Conservation (phyloP, 257 asterid species). For the Handroanthus guayacan region DNA sequence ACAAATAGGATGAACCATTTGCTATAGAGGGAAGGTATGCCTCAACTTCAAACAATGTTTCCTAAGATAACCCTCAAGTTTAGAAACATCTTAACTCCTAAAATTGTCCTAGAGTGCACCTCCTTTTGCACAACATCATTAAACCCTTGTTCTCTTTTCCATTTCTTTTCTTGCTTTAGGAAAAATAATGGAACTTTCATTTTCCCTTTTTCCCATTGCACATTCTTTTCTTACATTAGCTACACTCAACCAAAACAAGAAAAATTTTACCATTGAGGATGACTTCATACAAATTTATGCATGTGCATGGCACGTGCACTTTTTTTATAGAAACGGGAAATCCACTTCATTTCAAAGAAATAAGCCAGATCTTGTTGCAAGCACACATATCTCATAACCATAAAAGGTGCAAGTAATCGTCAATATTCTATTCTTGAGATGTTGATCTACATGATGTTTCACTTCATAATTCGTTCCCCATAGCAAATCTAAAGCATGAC, state of each 20-base stretch:
- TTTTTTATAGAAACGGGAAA: too few species aligned
- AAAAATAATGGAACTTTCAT: neutral
- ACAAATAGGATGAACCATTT: constrained; percentile 32
- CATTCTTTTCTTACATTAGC: too few species aligned
- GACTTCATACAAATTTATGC: too few species aligned
- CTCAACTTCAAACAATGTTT: constrained; percentile 54
- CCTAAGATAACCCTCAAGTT: constrained; percentile 51
- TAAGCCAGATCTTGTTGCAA: neutral
- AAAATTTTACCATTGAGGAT: too few species aligned
- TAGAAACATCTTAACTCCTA: constrained; percentile 57
- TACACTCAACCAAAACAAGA: too few species aligned
- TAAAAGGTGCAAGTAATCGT: neutral
- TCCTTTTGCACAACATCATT: constrained; percentile 12
- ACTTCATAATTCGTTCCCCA: neutral
- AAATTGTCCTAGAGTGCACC: constrained; percentile 65
- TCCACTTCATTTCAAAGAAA: neutral
- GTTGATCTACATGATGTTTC: neutral
- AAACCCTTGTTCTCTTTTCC: constrained; percentile 9
- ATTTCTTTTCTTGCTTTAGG: neutral
- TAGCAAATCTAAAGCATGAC: neutral
- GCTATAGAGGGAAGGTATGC: constrained; percentile 46
- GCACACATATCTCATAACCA: neutral
- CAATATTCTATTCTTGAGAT: too few species aligned
- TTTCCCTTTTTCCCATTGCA: too few species aligned
- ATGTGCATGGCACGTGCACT: too few species aligned